These are phyloP conservation scores for Amanita subjunquillea DNA, from an alignment of 768 basidiomycete genomes.

Conservation along the genomic window DNA sequence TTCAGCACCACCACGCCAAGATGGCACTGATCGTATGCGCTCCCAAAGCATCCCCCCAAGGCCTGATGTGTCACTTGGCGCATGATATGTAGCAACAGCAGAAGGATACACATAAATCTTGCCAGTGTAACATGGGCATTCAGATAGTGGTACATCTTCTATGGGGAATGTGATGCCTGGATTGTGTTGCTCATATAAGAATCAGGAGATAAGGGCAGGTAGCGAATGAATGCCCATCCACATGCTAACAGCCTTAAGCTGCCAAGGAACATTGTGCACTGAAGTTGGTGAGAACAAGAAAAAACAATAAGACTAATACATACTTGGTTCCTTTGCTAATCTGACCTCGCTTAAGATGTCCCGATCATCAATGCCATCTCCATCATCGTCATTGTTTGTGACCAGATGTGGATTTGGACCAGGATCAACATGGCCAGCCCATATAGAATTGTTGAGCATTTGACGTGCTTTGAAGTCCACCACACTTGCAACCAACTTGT, in stretches of 20 bases:
- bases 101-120: not conserved
- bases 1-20: not conserved
- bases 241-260: not conserved
- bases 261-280: not conserved
- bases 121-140: not conserved
- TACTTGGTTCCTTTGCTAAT: too few species aligned
- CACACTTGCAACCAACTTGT: not conserved
- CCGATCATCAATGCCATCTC: too few species aligned
- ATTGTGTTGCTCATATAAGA: not conserved
- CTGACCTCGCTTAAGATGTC: too few species aligned
- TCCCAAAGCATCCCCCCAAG: not conserved
- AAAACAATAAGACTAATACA: too few species aligned
- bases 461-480: not conserved
- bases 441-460: too few species aligned
- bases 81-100: not conserved
- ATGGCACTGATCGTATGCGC: not conserved
- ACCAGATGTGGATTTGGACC: not conserved
- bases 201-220: not conserved
- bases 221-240: not conserved
- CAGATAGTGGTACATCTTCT: not conserved
- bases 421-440: not conserved
- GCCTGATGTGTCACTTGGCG: not conserved
- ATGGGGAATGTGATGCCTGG: not conserved
- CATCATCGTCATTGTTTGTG: too few species aligned
- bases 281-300: not conserved